These are phyloP conservation scores for Xylariaceae sp. DNA, from an alignment of 2,329 filamentous ascomycete genomes.

Conservation along the genomic window DNA sequence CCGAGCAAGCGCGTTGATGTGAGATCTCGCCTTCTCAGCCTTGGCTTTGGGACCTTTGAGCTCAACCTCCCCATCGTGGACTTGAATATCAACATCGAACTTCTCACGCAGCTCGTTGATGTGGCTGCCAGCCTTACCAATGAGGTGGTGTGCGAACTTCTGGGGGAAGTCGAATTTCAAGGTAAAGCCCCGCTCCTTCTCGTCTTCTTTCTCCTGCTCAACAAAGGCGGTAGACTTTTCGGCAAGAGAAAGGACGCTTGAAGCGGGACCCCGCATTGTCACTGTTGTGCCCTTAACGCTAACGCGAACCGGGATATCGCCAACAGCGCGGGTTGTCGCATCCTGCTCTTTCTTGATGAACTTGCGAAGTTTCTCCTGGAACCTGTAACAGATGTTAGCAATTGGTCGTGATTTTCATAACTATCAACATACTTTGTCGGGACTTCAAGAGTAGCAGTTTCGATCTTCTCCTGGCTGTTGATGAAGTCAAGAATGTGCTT, in stretches of 20 bases:
- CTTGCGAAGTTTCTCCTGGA: slow-evolving; percentile 56
- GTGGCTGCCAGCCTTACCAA: slow-evolving; percentile 62
- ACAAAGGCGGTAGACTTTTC: slow-evolving; percentile 74
- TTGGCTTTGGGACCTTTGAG: slow-evolving; percentile 95
- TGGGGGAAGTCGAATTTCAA: slow-evolving; percentile 88
- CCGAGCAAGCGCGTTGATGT: slow-evolving; percentile 74
- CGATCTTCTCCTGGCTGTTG: slow-evolving; percentile 53
- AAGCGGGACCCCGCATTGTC: slow-evolving; percentile 70
- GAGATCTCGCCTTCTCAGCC: slow-evolving; percentile 76
- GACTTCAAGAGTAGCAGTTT: slow-evolving; percentile 49
- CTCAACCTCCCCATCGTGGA: slow-evolving; percentile 90
- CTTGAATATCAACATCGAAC: slow-evolving; percentile 72
- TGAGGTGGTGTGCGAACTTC: slow-evolving; percentile 83
- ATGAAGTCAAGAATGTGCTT: slow-evolving; percentile 55
- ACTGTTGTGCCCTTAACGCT: slow-evolving; percentile 56
- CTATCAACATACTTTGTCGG: slow-evolving; percentile 45
- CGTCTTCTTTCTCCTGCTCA: slow-evolving; percentile 82
- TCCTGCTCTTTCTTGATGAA: slow-evolving; percentile 63
- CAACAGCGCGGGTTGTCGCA: slow-evolving; percentile 41
- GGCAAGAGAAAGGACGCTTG: slow-evolving; percentile 65
- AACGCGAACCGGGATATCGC: slow-evolving; percentile 57
- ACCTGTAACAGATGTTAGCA: slow-evolving; percentile 37
- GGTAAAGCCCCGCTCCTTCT: slow-evolving; percentile 86
- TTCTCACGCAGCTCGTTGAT: slow-evolving; percentile 61
- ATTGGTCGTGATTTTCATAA: not conserved